Evolutionary conservation across 345 rosid species (phyloP), one percentile per base, ranked within the genome.

Genomic region (Gossypioides kirkii): DNA sequence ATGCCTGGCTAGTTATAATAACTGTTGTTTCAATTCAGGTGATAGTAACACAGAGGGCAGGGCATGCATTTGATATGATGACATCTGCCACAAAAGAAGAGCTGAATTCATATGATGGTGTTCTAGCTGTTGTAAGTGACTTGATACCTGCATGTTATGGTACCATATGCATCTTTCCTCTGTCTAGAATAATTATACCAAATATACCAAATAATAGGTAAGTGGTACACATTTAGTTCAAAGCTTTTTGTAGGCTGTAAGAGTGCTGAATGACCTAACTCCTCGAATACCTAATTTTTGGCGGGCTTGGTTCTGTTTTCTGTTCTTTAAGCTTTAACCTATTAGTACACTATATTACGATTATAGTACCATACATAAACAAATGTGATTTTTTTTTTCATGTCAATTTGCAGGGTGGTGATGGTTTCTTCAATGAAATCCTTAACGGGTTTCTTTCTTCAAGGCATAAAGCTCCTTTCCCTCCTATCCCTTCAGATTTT

Each of bases 351-450:
- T 61, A 61, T 73, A 61, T 36, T 42, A 43, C 32, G 36, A 12
- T 22, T 49, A 46, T n/a, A 10, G 61, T 10, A 36, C 54, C 32
- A 41, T 4, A 8, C 50, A n/a, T 10, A 25, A 14, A 45, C 23
- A 70, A 3, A 28, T 18, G 28, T 70, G 32, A 36, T 69, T 73
- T 75, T 22, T 58, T 78, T 26, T 78, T 38, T 32, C 38, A 32
- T 32, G 38, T 5, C 38, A 10, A 59, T 59, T 76, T 45, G 23
- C 81, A 94, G 98, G 98, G 98, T 58, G 97, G 98, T 55, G 98
- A 90, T 85, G 98, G 97, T 46, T 94, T 94, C 89, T 94, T 94
- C 82, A 92, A 92, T 73, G 97, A 92, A 80, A 78, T 90, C 77
- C 90, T 92, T 66, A 90, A 94, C 79, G 98, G 97, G 28, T 87